phyloP scores from a whole-genome alignment of 192 early-diverging fungal species.

The Coemansia sp. region DNA sequence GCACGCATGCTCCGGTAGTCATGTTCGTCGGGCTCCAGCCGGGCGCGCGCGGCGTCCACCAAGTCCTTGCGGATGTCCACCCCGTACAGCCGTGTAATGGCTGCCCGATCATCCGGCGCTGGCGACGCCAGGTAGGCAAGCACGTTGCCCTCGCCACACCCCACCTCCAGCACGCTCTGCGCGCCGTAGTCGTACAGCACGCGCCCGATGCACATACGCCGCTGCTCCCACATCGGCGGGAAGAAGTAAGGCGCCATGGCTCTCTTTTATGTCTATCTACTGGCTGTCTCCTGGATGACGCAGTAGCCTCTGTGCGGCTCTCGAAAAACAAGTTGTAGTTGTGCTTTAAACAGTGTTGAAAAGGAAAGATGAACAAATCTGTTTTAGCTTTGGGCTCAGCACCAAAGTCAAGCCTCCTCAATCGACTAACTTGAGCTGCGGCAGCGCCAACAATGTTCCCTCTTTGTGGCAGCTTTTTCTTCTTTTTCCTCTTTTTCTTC shows the following conservation, averaged over 20 bases:
- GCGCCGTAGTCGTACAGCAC: conserved; percentile 55
- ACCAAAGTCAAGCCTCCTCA: too few species aligned
- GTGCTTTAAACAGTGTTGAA: too few species aligned
- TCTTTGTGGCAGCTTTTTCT: neutral
- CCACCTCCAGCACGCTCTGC: conserved; percentile 74
- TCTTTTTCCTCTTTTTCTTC: neutral
- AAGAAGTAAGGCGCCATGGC: conserved; percentile 39
- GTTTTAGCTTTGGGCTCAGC: too few species aligned
- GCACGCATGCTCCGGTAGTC: conserved; percentile 65
- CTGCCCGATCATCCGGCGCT: conserved; percentile 48
- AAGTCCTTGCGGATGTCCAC: conserved; percentile 63
- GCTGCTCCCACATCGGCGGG: conserved; percentile 84
- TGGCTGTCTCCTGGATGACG: neutral
- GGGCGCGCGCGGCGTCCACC: conserved; percentile 47
- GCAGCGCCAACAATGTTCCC: too few species aligned
- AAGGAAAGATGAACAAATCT: too few species aligned
- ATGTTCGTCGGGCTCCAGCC: conserved; percentile 60
- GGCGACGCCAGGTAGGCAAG: conserved; percentile 61
- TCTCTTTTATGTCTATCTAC: neutral
- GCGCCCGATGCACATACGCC: conserved; percentile 62
- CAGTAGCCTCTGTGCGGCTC: neutral
- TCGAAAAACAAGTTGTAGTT: too few species aligned
- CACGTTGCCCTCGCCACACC: conserved; percentile 83
- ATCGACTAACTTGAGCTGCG: too few species aligned
- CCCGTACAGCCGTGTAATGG: conserved; percentile 64